A percentile compares a stretch with the other conserved stretches of the same genome.
phyloP scores from a whole-genome alignment of 2,329 filamentous ascomycete genomes.

The Botrytis fabae region DNA sequence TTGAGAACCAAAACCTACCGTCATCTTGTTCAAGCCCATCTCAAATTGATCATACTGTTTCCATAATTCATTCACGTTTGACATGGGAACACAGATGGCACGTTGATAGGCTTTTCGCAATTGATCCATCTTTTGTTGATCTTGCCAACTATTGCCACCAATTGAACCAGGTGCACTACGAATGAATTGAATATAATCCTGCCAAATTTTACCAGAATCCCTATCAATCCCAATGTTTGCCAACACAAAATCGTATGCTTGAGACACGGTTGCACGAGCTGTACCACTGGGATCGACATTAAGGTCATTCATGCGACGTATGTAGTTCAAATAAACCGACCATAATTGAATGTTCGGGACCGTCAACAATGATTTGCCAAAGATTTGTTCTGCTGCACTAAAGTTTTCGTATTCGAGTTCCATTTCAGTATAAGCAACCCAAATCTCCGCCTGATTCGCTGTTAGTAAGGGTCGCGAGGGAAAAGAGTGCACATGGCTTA shows the following conservation, averaged over 20 bases:
- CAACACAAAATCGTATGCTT: conserved; percentile 91
- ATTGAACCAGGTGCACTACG: conserved; percentile 82
- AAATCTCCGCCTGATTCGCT: conserved; percentile 74
- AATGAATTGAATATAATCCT: conserved; percentile 92
- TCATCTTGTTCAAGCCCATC: conserved; percentile 88
- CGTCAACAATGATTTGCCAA: conserved; percentile 73
- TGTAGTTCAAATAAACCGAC: conserved; percentile 93
- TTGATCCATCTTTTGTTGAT: conserved; percentile 96
- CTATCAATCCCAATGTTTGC: conserved; percentile 88
- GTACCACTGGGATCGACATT: conserved; percentile 74
- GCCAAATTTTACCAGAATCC: conserved; percentile 86
- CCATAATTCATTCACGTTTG: conserved; percentile 82
- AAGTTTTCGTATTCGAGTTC: conserved; percentile 87
- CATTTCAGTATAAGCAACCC: conserved; percentile 86
- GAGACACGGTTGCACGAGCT: conserved; percentile 75
- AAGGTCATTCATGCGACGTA: conserved; percentile 86
- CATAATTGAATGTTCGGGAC: conserved; percentile 85
- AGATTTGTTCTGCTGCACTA: conserved; percentile 76
- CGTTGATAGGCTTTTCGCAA: conserved; percentile 90
- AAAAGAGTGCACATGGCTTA: conserved; percentile 48
- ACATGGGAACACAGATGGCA: conserved; percentile 83
- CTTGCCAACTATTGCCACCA: conserved; percentile 88
- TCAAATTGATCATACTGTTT: conserved; percentile 98
- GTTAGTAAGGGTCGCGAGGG: conserved; percentile 41
- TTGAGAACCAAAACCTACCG: conserved; percentile 53